phyloP scores from a whole-genome alignment of 1,284 basidiomycete species.

The Cystobasidium sp. region DNA sequence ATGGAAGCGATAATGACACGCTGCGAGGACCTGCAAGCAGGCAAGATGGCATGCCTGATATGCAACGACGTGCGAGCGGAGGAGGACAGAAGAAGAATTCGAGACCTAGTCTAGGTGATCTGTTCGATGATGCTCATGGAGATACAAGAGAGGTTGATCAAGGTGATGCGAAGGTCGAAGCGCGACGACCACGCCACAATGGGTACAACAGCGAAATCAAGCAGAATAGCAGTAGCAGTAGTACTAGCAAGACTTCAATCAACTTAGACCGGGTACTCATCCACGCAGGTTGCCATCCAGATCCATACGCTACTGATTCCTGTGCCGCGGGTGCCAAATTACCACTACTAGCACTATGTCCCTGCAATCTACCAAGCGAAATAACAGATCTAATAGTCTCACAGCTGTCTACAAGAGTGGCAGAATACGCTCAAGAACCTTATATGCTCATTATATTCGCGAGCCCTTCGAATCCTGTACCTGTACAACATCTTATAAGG shows the following conservation, averaged over 20 bases:
- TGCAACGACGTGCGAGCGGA: neutral
- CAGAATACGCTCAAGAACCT: constrained; percentile 20
- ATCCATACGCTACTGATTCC: constrained; percentile 6
- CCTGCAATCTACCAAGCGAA: constrained; percentile 29
- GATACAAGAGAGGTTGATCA: neutral
- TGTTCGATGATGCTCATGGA: neutral
- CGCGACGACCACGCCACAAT: neutral
- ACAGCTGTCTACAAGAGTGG: constrained; percentile 15
- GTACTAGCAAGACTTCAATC: too few species aligned
- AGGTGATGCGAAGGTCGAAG: neutral
- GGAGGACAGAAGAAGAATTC: neutral
- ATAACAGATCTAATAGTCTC: constrained; percentile 8
- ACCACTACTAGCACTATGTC: constrained; percentile 28
- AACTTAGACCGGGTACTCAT: constrained; percentile 14
- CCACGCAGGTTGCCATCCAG: constrained; percentile 19
- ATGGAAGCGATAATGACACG: neutral
- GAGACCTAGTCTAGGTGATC: neutral
- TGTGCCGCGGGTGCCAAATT: neutral
- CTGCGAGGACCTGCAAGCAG: neutral
- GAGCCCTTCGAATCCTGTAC: constrained; percentile 14
- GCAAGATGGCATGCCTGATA: neutral
- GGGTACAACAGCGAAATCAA: neutral
- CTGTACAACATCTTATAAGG: constrained; percentile 20
- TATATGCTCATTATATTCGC: constrained; percentile 42
- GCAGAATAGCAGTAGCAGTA: neutral